Evolutionary conservation across 441 rosid species (phyloP), one percentile per base, ranked within the genome.

Genomic region (Theobroma grandiflorum): DNA sequence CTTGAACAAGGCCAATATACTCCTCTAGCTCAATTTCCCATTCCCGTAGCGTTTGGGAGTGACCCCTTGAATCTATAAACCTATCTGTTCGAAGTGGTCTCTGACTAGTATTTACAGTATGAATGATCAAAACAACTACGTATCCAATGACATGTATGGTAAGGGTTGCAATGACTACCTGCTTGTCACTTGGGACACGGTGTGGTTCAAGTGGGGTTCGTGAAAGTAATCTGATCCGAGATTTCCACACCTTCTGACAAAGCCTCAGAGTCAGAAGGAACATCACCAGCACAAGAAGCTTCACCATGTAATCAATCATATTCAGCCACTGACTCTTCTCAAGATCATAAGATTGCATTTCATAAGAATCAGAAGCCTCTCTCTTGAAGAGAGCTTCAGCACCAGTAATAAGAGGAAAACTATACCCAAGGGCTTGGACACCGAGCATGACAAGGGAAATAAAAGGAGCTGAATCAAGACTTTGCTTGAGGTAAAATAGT

Each of bases 371-470:
- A 18, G 91, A 85, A 80, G 87, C 87, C 38, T 74, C 81, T 75
- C 86, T 86, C 86, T 82, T 91, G 80, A 93, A 90, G 83, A 95
- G 85, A 70, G 95, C 94, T 79, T 95, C 97, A 1, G 95, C 94
- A 31, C 98, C 95, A 0, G 95, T 95, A 81, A 95, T 92, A 77
- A 95, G 87, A 3, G 95, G 95, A 73, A 91, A 87, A 81, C 95
- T 87, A 77, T 90, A 91, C 31, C 97, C 95, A 1, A 95, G 83
- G 66, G 94, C 97, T 85, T 93, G 98, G 82, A 87, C 92, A 15
- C 97, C 97, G 0, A 93, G 88, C 95, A 92, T 92, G 47, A 95
- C 98, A 72, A 95, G 91, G 42, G 98, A 95, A 50, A 91, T 80
- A 68, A 88, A 91, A 62, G 95, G 88, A 78, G 88, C 76, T 37